Base-by-base conservation (phyloP, 345 rosid species). In the Mangifera indica region DNA sequence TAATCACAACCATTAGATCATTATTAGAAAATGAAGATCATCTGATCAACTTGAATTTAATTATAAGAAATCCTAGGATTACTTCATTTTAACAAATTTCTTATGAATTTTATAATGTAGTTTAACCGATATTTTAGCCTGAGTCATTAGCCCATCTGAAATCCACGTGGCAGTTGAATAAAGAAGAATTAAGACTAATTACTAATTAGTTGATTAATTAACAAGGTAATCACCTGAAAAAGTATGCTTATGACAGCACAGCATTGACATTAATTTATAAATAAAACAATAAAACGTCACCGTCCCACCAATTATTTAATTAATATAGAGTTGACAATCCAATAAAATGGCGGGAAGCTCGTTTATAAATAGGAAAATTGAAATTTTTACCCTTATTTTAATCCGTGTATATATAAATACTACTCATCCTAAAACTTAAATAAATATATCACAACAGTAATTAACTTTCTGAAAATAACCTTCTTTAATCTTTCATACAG, bases 291-390 rank as follows among this genome's bases (percentile, higher is more conserved):
- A 61, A 69, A 40, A 63, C 14, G 78, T 73, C 84, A 69, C 86
- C 85, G 80, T 65, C 84, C 80, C 71, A 62, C 61, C 76, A 42
- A 7, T 10, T 10, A n/a, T 40, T 42, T 52, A 57, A 21, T 6
- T 1, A 49, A 48, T 15, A 20, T 44, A 58, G 53, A 60, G 78
- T 75, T 72, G 76, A 76, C 76, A 40, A 24, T 42, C 48, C 40
- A 17, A 22, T 48, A 11, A 3, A 1, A 22, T 63, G 74, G 72
- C 72, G 79, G 83, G 76, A 77, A 75, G 5, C 67, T 2, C 67
- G 22, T 22, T 71, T 76, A 81, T 81, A 84, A 81, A 84, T 74
- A 77, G n/a, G n/a, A n/a, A n/a, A n/a, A n/a, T n/a, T n/a, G n/a
- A n/a, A n/a, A n/a, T n/a, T n/a, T n/a, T n/a, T n/a, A n/a, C n/a